Percentiles rank a stretch among this genome's conserved stretches.
These are phyloP conservation scores for Helotiales sp. DNA, from an alignment of 2,329 filamentous ascomycete genomes.

Conservation along the genomic window DNA sequence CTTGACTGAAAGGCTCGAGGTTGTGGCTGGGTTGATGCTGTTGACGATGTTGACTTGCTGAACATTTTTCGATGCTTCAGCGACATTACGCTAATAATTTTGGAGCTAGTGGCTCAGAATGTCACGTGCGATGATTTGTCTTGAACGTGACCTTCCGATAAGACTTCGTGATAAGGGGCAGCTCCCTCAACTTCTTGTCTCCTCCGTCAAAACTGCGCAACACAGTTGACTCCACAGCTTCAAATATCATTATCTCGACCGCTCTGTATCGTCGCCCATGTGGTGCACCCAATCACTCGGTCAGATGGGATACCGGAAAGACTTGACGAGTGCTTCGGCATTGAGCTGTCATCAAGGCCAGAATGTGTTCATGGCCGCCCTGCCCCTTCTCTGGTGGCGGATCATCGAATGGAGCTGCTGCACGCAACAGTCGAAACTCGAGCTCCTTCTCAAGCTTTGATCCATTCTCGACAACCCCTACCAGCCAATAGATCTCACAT, in stretches of 20 bases:
- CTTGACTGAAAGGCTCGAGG: background rate
- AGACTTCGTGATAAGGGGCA: background rate
- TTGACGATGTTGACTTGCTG: background rate
- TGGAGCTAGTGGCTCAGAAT: background rate
- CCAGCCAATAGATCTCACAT: conserved; percentile 12
- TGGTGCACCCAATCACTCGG: background rate
- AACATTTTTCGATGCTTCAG: background rate
- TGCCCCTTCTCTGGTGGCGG: background rate
- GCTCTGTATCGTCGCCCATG: background rate
- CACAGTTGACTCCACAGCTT: too few relatives aligned
- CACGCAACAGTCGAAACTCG: conserved; percentile 20
- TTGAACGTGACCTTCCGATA: background rate
- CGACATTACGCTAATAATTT: conserved; percentile 11
- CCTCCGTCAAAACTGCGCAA: too few relatives aligned
- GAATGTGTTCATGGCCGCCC: background rate
- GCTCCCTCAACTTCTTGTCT: too few relatives aligned
- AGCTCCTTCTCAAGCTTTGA: conserved; percentile 13
- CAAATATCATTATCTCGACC: too few relatives aligned
- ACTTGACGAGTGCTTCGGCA: background rate
- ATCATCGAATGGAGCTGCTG: background rate
- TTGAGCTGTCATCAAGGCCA: background rate
- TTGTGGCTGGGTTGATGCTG: background rate
- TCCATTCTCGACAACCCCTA: background rate
- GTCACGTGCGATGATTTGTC: background rate
- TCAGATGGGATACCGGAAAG: background rate